A percentile compares a stretch with the other conserved stretches of the same genome.
Conservation (phyloP, 2,329 filamentous ascomycete genomes). For the Pseudocercospora eumusae region DNA sequence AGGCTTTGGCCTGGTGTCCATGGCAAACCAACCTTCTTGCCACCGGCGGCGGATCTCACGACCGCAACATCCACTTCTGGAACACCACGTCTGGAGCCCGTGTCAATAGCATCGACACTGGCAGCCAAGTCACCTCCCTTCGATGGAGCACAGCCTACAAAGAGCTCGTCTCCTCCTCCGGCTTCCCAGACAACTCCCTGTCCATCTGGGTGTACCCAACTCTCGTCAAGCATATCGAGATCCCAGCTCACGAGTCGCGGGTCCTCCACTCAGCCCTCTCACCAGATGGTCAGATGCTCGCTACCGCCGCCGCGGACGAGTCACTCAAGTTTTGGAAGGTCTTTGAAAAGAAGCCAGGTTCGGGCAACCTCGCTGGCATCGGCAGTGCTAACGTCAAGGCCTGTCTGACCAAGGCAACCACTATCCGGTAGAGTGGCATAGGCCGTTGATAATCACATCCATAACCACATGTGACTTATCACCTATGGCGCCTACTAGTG, state of each 20-base stretch:
- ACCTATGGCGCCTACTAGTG: neutral
- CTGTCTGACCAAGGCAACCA: slow-evolving; percentile 92
- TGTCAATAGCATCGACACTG: slow-evolving; percentile 98
- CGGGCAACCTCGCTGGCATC: slow-evolving; percentile 64
- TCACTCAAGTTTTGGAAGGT: slow-evolving; percentile 99
- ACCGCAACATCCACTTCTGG: slow-evolving; percentile 99
- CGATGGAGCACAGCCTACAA: slow-evolving; percentile 97
- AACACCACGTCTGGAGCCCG: slow-evolving; percentile 96
- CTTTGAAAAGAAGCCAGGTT: slow-evolving; percentile 95
- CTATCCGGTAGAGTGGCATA: slow-evolving; percentile 44
- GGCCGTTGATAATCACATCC: neutral
- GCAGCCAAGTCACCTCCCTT: slow-evolving; percentile 93
- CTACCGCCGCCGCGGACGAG: slow-evolving; percentile 93
- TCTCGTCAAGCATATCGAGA: slow-evolving; percentile 94
- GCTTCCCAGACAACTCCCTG: slow-evolving; percentile 98
- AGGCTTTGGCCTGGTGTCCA: slow-evolving; percentile 97
- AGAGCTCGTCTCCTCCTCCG: slow-evolving; percentile 95
- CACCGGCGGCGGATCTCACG: slow-evolving; percentile 92
- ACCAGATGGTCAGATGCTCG: slow-evolving; percentile 96
- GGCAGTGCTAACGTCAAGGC: slow-evolving; percentile 69
- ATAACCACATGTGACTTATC: neutral
- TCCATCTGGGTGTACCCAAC: slow-evolving; percentile 99
- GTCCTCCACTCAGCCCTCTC: slow-evolving; percentile 96
- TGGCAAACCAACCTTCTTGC: slow-evolving; percentile 98
- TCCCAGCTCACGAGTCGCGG: slow-evolving; percentile 93